Percentiles rank a stretch among this genome's conserved stretches.
These are phyloP conservation scores for Eucalyptus lansdowneana DNA, from an alignment of 345 rosid species.

Conservation along the genomic window DNA sequence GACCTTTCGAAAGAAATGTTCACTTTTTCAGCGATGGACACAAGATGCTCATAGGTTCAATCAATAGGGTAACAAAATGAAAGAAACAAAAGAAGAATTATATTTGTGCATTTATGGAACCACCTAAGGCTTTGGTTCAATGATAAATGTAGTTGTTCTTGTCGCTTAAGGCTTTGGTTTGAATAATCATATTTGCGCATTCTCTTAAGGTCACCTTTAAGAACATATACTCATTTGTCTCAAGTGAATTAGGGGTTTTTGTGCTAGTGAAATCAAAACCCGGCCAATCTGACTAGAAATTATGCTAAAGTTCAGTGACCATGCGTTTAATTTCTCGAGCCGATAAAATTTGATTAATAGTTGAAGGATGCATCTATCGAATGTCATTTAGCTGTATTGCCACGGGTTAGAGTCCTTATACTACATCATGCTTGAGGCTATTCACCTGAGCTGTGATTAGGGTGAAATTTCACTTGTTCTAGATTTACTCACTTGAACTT, in stretches of 20 bases:
- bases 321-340: accelerated
- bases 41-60: neutral
- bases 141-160: neutral
- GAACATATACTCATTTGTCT: neutral
- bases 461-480: neutral
- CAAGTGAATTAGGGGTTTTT: neutral
- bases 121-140: neutral
- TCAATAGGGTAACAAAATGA: neutral
- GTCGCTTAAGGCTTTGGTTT: neutral
- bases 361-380: neutral
- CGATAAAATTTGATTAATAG: neutral
- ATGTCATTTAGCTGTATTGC: neutral
- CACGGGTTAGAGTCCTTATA: neutral
- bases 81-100: neutral
- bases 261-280: neutral
- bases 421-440: neutral
- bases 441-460: neutral
- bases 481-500: neutral
- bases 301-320: neutral
- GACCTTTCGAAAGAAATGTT: neutral
- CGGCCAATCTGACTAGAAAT: neutral
- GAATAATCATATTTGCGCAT: neutral
- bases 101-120: too few relatives aligned
- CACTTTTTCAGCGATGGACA: neutral
- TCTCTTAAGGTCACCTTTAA: neutral